phyloP scores from a whole-genome alignment of 169 alveolate species.

The Nephromyces sp. region DNA sequence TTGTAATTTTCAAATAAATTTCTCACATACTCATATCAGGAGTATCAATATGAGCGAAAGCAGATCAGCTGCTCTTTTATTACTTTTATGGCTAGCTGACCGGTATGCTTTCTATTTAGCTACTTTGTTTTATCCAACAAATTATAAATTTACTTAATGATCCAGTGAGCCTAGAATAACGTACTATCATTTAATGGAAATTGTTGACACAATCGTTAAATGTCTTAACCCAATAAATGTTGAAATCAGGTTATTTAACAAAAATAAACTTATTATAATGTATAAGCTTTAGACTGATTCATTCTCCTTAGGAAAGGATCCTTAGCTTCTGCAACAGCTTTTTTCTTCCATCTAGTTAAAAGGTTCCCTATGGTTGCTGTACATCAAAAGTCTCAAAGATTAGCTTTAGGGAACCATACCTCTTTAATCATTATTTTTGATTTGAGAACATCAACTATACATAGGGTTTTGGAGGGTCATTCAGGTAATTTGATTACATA shows the following conservation, averaged over 20 bases:
- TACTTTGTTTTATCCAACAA: no score
- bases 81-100: neutral
- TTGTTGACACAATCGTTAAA: neutral
- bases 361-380: constrained; percentile 43
- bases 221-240: neutral
- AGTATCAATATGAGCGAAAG: no score
- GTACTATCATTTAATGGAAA: neutral
- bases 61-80: neutral
- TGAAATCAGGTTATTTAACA: neutral
- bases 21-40: no score
- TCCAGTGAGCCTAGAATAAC: neutral
- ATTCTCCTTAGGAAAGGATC: constrained; percentile 27
- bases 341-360: constrained; percentile 35
- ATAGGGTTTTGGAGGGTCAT: constrained; percentile 49
- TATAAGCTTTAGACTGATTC: no score
- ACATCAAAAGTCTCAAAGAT: constrained; percentile 40
- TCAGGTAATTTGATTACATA: no score
- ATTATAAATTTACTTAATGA: no score
- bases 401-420: constrained; percentile 21
- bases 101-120: no score
- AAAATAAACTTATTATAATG: no score
- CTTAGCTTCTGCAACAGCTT: constrained; percentile 41
- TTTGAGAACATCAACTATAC: constrained; percentile 47
- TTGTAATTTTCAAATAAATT: neutral
- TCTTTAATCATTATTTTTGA: constrained; percentile 38